Base-by-base conservation (phyloP, 306 rosid species). In the Acacia confusa region DNA sequence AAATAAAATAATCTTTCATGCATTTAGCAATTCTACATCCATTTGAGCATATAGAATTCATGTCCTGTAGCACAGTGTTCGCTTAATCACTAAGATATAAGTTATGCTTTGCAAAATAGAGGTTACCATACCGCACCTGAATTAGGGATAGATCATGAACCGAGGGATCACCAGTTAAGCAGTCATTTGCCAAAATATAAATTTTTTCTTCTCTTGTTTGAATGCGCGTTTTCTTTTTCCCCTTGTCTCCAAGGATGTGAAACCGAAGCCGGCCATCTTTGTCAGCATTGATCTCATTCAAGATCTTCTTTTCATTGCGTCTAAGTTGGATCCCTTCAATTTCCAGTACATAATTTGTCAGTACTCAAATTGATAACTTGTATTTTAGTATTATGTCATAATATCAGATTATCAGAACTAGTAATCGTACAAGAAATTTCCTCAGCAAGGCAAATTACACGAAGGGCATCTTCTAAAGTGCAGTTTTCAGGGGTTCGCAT, bases 301-400 rank as follows among this genome's bases (percentile, higher is more conserved):
- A 86, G 86, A 89, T 72, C 89, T 87, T 95, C 91, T 95, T 95
- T 88, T 95, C 99, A 72, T 89, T 93, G 88, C 99, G 97, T 58
- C 99, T 89, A 81, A 95, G 99, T 83, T 95, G 99, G 83, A 95
- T 95, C 97, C 97, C 97, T 95, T 79, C 84, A 88, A 73, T 70
- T 78, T 73, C 68, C 71, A 85, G 72, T 36, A 68, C 73, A 83
- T 41, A 79, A 83, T 38, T 70, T 65, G 74, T 71, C 76, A 82
- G 76, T 81, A 70, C 80, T 75, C 82, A 71, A 77, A 81, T 70
- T 4, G 38, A 66, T 27, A 71, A 24, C 34, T 76, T 80, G 80
- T 64, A 70, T 41, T 82, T 78, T 38, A 66, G 64, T 22, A 65
- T 50, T 19, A 69, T 50, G 71, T 66, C 50, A 70, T 65, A 82